Percentiles rank a stretch among this genome's conserved stretches.
Evolutionary conservation across 371 early-diverging fungal genomes (phyloP).

Genomic region (Parasitella parasitica): DNA sequence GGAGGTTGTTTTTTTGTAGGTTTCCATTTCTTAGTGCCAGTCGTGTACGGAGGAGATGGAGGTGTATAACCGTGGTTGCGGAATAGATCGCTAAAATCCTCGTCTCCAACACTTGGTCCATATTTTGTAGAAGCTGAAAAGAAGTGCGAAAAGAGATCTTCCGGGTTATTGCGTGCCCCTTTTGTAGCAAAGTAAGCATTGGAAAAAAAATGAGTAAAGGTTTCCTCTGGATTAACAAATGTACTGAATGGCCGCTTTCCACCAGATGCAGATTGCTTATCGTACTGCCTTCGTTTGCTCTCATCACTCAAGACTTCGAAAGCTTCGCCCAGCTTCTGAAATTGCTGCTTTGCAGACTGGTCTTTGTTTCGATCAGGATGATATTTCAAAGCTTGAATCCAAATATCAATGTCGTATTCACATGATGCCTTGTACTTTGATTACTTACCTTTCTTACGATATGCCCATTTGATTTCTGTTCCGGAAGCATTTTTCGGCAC

Average conservation of each 20-base stretch:
- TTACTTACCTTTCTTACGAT: slow-evolving; percentile 78
- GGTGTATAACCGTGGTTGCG: not conserved
- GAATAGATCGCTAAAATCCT: slow-evolving; percentile 1
- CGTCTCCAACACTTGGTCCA: not conserved
- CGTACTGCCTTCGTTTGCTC: slow-evolving; percentile 47
- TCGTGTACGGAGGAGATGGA: slow-evolving; percentile 6
- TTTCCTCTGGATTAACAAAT: slow-evolving; percentile 74
- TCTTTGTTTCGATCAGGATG: slow-evolving; percentile 57
- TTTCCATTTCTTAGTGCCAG: not conserved
- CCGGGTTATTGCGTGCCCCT: not conserved
- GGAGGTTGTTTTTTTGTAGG: not conserved
- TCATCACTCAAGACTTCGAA: slow-evolving; percentile 95
- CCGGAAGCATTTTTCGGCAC: slow-evolving; percentile 84
- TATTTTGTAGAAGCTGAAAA: not conserved
- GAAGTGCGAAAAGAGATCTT: not conserved
- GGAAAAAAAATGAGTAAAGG: slow-evolving; percentile 84
- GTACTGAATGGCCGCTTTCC: not conserved
- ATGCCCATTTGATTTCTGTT: slow-evolving; percentile 88
- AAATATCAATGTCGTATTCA: slow-evolving; percentile 30
- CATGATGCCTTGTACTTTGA: no score
- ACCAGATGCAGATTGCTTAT: not conserved
- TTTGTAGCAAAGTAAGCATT: not conserved
- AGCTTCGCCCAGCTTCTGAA: slow-evolving; percentile 81
- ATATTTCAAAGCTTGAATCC: slow-evolving; percentile 31
- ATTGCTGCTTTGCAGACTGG: slow-evolving; percentile 20